A percentile compares a stretch with the other conserved stretches of the same genome.
These are phyloP conservation scores for Perilla frutescens DNA, from an alignment of 257 asterid genomes.

Conservation along the genomic window DNA sequence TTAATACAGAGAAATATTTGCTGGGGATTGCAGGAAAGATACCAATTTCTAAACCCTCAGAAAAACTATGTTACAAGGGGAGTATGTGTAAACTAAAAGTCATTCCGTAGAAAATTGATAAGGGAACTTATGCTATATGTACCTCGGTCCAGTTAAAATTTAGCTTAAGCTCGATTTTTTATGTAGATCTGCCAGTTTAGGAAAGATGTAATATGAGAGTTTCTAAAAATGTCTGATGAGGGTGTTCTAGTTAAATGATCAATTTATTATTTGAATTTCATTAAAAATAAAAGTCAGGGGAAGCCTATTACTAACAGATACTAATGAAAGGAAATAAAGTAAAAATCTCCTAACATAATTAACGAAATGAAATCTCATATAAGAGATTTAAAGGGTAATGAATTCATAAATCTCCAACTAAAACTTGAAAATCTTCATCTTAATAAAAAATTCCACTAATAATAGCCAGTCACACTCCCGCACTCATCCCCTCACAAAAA, in stretches of 20 bases:
- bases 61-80: neutral
- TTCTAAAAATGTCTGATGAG: neutral
- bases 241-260: conserved; percentile 9
- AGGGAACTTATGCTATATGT: neutral
- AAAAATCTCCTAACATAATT: conserved; percentile 8
- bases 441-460: neutral
- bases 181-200: conserved; percentile 1
- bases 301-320: neutral
- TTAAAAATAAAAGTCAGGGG: neutral
- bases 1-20: conserved; percentile 9
- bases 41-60: neutral
- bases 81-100: neutral
- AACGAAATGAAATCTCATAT: neutral
- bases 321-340: neutral
- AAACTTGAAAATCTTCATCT: neutral
- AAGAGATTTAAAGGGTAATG: conserved; percentile 14
- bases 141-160: neutral
- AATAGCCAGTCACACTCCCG: conserved; percentile 6
- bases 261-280: neutral
- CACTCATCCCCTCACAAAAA: conserved; percentile 15
- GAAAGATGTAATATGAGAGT: conserved; percentile 10
- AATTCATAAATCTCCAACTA: conserved; percentile 19
- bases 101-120: conserved; percentile 4
- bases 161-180: neutral
- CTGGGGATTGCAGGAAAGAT: conserved; percentile 14